Conservation (phyloP, 2,329 filamentous ascomycete species). For the Cercospora nicotianae region DNA sequence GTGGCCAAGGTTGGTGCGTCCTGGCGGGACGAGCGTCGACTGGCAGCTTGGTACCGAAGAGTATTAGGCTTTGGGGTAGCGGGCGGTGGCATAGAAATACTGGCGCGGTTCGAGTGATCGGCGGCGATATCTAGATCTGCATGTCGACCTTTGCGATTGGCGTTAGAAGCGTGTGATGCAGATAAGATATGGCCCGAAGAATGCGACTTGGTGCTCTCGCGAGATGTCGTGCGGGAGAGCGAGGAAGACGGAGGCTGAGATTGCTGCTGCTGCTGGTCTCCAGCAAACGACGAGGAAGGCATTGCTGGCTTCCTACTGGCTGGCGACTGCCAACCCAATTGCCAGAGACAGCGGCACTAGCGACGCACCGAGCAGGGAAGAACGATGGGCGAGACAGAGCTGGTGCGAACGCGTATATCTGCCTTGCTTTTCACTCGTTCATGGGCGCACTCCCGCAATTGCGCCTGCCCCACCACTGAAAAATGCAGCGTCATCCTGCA, state of each 20-base stretch:
- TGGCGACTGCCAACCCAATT: not conserved
- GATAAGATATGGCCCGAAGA: constrained; percentile 47
- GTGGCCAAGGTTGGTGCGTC: constrained; percentile 10
- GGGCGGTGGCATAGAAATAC: constrained; percentile 64
- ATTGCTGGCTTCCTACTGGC: constrained; percentile 11
- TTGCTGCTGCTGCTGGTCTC: constrained; percentile 20
- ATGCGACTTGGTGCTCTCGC: constrained; percentile 25
- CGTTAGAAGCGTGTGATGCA: constrained; percentile 37
- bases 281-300: constrained; percentile 9
- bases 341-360: constrained; percentile 3
- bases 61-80: constrained; percentile 29
- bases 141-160: constrained; percentile 57
- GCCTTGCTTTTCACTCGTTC: constrained; percentile 6
- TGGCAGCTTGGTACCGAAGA: constrained; percentile 27
- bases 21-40: constrained; percentile 23
- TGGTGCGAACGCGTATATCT: not conserved
- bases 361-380: constrained; percentile 9
- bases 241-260: constrained; percentile 15
- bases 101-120: constrained; percentile 59
- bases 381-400: constrained; percentile 5
- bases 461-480: not conserved
- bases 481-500: not conserved
- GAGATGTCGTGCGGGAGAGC: not conserved
- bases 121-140: constrained; percentile 61
- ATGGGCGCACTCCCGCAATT: not conserved